Conservation (phyloP, 2,329 filamentous ascomycete genomes). For the Seiridium cupressi region DNA sequence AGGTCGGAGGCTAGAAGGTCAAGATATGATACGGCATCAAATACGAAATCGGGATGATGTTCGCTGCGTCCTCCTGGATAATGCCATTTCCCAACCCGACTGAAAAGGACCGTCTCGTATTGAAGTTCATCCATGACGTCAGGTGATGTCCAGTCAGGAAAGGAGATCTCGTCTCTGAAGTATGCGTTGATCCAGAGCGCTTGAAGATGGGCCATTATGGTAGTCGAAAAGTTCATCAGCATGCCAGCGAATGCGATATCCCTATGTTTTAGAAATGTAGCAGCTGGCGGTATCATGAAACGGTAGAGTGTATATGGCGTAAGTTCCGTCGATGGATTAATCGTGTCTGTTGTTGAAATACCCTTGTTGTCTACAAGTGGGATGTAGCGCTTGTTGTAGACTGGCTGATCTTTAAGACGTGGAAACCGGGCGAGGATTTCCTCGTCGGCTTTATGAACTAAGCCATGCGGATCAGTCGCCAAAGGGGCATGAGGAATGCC, state of each 20-base stretch:
- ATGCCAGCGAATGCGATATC: conserved; percentile 49
- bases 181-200: conserved; percentile 58
- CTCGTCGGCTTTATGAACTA: conserved; percentile 40
- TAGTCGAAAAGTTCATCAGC: conserved; percentile 42
- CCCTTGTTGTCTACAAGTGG: conserved; percentile 36
- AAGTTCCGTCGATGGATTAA: conserved; percentile 16
- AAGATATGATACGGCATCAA: conserved; percentile 72
- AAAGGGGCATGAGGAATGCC: conserved; percentile 40
- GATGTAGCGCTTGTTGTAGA: conserved; percentile 42
- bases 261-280: conserved; percentile 31
- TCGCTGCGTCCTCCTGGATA: conserved; percentile 65
- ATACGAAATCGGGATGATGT: conserved; percentile 67
- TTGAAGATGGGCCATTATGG: conserved; percentile 42
- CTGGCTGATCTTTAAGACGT: conserved; percentile 41
- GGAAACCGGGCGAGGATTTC: conserved; percentile 52
- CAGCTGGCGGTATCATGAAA: conserved; percentile 42
- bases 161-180: conserved; percentile 43
- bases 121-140: conserved; percentile 40
- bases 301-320: conserved; percentile 41
- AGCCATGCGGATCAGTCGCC: conserved; percentile 22
- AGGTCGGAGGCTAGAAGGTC: conserved; percentile 68
- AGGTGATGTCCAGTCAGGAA: conserved; percentile 5
- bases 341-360: conserved; percentile 19
- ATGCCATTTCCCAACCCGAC: conserved; percentile 68
- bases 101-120: conserved; percentile 61